A percentile compares a stretch with the other conserved stretches of the same genome.
These are phyloP conservation scores for Pulveroboletus sp. DNA, from an alignment of 768 basidiomycete species.

Conservation along the genomic window DNA sequence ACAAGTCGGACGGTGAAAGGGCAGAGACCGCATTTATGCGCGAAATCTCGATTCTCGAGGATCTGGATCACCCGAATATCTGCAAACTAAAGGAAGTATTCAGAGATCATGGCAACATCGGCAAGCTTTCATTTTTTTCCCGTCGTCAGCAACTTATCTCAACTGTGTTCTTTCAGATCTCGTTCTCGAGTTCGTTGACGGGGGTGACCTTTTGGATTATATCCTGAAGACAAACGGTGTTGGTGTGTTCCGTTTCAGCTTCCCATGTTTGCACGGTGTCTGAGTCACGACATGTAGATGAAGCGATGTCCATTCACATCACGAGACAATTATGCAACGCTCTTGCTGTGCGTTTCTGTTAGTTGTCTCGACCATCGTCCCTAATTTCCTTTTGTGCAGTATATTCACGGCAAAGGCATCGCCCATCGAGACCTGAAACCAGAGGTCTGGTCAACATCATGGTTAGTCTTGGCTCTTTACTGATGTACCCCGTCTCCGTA, in stretches of 20 bases:
- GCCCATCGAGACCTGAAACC: slow-evolving; percentile 95
- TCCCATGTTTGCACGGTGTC: neutral
- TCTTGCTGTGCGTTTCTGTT: slow-evolving; percentile 47
- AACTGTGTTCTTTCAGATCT: slow-evolving; percentile 48
- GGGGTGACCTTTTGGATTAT: slow-evolving; percentile 83
- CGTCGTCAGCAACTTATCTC: slow-evolving; percentile 9
- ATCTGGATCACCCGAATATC: slow-evolving; percentile 76
- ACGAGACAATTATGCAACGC: slow-evolving; percentile 83
- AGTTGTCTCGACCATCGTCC: neutral
- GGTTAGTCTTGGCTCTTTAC: slow-evolving; percentile 1
- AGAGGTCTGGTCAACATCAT: slow-evolving; percentile 40
- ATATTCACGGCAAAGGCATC: slow-evolving; percentile 70
- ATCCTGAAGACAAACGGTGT: slow-evolving; percentile 61
- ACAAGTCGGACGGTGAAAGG: slow-evolving; percentile 26
- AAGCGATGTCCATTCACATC: slow-evolving; percentile 58
- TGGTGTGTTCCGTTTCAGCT: slow-evolving; percentile 38
- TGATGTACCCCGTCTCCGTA: slow-evolving; percentile 23
- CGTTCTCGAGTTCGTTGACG: slow-evolving; percentile 80
- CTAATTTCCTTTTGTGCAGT: slow-evolving; percentile 31
- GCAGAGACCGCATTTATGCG: slow-evolving; percentile 46
- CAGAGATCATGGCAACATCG: slow-evolving; percentile 56
- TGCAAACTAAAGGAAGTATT: slow-evolving; percentile 77
- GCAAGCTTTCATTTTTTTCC: slow-evolving; percentile 33
- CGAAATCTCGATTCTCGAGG: slow-evolving; percentile 76
- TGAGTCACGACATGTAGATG: slow-evolving; percentile 33